Evolutionary conservation across 2,329 filamentous ascomycete genomes (phyloP), one percentile per base, ranked within the genome.

Genomic region (Coleophoma eucalyptorum): DNA sequence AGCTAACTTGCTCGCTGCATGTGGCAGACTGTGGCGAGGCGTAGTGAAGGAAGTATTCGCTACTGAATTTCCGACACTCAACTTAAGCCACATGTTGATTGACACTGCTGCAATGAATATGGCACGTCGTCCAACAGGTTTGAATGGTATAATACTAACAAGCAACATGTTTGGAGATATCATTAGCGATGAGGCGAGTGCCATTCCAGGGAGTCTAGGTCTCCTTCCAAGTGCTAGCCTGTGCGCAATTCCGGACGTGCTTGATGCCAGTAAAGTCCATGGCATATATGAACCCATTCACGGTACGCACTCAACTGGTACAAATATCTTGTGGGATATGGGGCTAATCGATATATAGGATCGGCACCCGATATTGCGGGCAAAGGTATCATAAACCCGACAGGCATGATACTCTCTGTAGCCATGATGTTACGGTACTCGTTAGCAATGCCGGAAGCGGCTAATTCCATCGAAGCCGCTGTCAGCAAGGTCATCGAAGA

Each of bases 321-420:
- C 5, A 44, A 10, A 31, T 8, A 44, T 32, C 7, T 44, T 32
- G 42, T 21, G 16, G 12, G 15, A 44, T 15, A 13, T 5, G 20
- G 31, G 20, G 5, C 42, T 44, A 4, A 44, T 31, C 20, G 20
- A 44, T 18, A 21, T 44, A n/a, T 32, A 44, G 42, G 42, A 26
- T 44, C 35, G 37, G 20, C 20, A 42, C 31, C 37, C 31, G 37
- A 38, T 20, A 48, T 48, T n/a, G 46, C 46, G 12, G 46, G 46
- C 21, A 40, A 15, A 55, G 58, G 60, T 10, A 48, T 42, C n/a
- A 41, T 41, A 41, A 48, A 48, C 15, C 46, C 46, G 13, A 41
- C 40, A 12, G 46, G 35, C 4, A 48, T 42, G 35, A 48, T 48
- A 33, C 46, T 48, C 5, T 48, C 20, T 16, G 46, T 42, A 8